A percentile compares a stretch with the other conserved stretches of the same genome.
These are phyloP conservation scores for Daldinia vernicosa DNA, from an alignment of 495 filamentous ascomycete genomes.

Conservation along the genomic window DNA sequence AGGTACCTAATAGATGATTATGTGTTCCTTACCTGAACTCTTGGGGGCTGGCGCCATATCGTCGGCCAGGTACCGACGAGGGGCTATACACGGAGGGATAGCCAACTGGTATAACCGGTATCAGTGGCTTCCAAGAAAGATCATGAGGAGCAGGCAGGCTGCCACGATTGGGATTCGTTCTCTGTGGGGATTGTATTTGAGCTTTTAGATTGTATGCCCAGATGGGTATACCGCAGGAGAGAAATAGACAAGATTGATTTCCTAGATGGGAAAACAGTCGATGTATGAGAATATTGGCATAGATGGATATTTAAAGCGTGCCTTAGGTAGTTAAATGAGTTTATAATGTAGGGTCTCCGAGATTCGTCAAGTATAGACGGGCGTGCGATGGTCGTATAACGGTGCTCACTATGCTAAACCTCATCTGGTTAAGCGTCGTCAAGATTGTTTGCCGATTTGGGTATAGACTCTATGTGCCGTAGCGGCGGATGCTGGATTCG, in stretches of 20 bases:
- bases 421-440: constrained; percentile 9
- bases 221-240: neutral
- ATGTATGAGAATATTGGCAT: neutral
- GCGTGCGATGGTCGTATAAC: neutral
- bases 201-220: constrained; percentile 12
- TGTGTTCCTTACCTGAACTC: constrained; percentile 15
- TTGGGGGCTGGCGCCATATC: constrained; percentile 21
- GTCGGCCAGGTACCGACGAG: too few relatives aligned
- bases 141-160: neutral
- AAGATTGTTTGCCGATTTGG: constrained; percentile 30
- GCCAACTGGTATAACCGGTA: neutral
- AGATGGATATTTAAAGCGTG: neutral
- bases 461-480: constrained; percentile 13
- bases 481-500: constrained; percentile 8
- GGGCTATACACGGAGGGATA: neutral
- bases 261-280: constrained; percentile 25
- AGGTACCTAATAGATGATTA: neutral
- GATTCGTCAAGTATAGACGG: neutral
- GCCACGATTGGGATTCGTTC: neutral
- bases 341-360: constrained; percentile 1
- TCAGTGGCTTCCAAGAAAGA: neutral
- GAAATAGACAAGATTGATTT: constrained; percentile 10
- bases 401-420: neutral
- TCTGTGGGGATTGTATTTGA: neutral
- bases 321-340: neutral